phyloP scores from a whole-genome alignment of 2,329 filamentous ascomycete species.

The Madurella mycetomatis region DNA sequence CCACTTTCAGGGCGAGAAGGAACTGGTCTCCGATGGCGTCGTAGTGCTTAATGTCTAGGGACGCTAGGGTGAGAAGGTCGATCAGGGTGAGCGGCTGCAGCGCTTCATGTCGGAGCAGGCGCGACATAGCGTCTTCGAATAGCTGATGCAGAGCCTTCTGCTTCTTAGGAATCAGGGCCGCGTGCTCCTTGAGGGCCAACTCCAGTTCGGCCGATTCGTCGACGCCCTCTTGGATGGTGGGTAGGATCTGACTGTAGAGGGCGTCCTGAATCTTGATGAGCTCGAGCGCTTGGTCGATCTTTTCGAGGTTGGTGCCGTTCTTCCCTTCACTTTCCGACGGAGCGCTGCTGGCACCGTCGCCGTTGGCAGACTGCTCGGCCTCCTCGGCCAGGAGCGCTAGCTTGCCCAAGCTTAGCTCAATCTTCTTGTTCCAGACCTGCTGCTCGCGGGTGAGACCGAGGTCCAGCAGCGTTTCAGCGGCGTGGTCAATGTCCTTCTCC shows the following conservation, averaged over 20 bases:
- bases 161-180: constrained; percentile 51
- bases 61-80: constrained; percentile 74
- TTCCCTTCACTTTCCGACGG: constrained; percentile 27
- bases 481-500: constrained; percentile 69
- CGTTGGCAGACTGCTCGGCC: constrained; percentile 25
- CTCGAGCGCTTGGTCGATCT: constrained; percentile 60
- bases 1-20: constrained; percentile 64
- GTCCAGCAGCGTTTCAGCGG: constrained; percentile 65
- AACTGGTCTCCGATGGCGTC: constrained; percentile 66
- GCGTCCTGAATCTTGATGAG: constrained; percentile 76
- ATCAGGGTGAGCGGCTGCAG: constrained; percentile 63
- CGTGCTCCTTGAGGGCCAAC: constrained; percentile 67
- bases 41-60: constrained; percentile 40
- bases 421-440: constrained; percentile 88
- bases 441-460: constrained; percentile 69
- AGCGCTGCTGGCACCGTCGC: constrained; percentile 23
- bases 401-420: constrained; percentile 86
- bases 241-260: constrained; percentile 66
- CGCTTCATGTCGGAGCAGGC: constrained; percentile 66
- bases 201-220: constrained; percentile 76
- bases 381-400: constrained; percentile 67
- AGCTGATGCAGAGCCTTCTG: constrained; percentile 64
- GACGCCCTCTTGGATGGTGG: constrained; percentile 65
- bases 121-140: constrained; percentile 65
- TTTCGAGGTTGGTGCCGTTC: constrained; percentile 40